Evolutionary conservation across 2,329 filamentous ascomycete genomes (phyloP).

Genomic region (Talaromyces sp.): DNA sequence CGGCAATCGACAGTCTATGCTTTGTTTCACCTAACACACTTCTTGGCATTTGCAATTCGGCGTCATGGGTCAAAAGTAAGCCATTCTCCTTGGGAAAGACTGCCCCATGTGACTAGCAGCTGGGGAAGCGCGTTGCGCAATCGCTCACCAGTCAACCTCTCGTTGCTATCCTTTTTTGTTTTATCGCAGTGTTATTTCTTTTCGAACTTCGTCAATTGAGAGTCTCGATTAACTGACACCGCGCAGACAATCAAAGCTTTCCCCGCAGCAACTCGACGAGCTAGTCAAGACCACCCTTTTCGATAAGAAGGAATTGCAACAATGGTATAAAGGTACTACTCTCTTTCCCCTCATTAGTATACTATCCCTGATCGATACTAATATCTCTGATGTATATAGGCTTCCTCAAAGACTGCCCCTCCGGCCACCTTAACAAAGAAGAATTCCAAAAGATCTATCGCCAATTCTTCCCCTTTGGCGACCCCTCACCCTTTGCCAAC

Average conservation of each 20-base stretch:
- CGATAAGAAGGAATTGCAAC: conserved; percentile 98
- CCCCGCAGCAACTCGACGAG: conserved; percentile 89
- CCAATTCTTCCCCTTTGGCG: conserved; percentile 98
- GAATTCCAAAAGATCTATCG: conserved; percentile 99
- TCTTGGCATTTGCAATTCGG: background rate
- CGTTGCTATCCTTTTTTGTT: background rate
- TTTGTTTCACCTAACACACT: background rate
- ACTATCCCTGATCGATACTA: conserved; percentile 23
- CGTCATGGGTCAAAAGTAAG: conserved; percentile 15
- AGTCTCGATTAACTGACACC: background rate
- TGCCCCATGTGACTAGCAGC: background rate
- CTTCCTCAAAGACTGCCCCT: conserved; percentile 97
- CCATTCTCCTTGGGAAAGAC: background rate
- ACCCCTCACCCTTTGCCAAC: conserved; percentile 94
- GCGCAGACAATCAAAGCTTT: conserved; percentile 91
- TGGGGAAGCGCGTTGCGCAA: background rate
- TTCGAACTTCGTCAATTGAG: background rate
- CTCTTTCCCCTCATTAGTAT: too few species aligned
- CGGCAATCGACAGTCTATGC: background rate
- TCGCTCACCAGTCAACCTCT: background rate
- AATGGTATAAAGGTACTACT: conserved; percentile 99
- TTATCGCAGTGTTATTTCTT: background rate
- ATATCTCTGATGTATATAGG: conserved; percentile 50
- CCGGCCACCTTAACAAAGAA: conserved; percentile 92
- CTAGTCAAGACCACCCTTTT: conserved; percentile 97